phyloP scores from a whole-genome alignment of 306 rosid species.

The Pachyrhizus erosus region DNA sequence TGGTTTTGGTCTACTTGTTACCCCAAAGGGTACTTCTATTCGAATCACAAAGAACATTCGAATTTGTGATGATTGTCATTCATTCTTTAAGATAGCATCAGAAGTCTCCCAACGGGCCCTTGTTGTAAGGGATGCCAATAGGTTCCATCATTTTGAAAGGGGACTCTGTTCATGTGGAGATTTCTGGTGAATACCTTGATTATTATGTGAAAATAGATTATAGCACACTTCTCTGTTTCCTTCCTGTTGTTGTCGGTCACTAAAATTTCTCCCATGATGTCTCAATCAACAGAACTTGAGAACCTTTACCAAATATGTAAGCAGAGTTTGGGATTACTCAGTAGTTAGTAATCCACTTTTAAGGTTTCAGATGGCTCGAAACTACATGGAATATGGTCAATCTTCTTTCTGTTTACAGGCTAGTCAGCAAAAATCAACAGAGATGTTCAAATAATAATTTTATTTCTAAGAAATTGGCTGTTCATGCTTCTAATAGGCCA shows the following conservation, averaged over 20 bases:
- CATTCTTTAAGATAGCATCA: constrained; percentile 71
- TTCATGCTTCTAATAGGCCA: too few species aligned
- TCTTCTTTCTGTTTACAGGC: too few species aligned
- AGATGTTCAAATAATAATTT: too few species aligned
- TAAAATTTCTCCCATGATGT: not conserved
- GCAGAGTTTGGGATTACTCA: too few species aligned
- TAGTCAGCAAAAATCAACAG: too few species aligned
- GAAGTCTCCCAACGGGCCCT: constrained; percentile 57
- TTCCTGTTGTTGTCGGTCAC: not conserved
- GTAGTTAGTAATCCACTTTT: too few species aligned
- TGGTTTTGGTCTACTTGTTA: constrained; percentile 64
- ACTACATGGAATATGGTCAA: too few species aligned
- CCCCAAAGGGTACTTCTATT: constrained; percentile 53
- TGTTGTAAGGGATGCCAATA: constrained; percentile 75
- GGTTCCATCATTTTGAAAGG: constrained; percentile 74
- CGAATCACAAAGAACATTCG: constrained; percentile 74
- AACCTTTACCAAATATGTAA: not conserved
- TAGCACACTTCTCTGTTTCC: constrained; percentile 4
- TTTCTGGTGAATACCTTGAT: constrained; percentile 62
- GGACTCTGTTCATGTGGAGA: constrained; percentile 81
- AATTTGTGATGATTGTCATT: constrained; percentile 75
- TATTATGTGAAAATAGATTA: not conserved
- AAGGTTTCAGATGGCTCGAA: too few species aligned
- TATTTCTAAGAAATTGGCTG: too few species aligned
- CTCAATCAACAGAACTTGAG: not conserved